These are phyloP conservation scores for Aspergillus ostianus DNA, from an alignment of 495 filamentous ascomycete species.

Conservation along the genomic window DNA sequence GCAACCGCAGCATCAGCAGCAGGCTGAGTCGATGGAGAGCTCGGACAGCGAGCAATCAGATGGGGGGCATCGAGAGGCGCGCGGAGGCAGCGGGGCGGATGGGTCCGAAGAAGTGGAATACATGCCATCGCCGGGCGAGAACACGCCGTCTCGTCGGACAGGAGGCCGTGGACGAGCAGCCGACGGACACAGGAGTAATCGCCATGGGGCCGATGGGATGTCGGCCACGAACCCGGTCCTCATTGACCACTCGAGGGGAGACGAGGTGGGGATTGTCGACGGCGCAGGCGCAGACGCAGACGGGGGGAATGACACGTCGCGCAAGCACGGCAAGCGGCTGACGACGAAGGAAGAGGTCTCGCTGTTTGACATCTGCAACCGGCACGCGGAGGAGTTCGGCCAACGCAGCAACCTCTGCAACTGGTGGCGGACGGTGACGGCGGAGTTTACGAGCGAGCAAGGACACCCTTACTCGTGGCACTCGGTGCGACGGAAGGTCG, in stretches of 20 bases:
- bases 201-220: background rate
- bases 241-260: constrained; percentile 16
- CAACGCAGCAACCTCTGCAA: constrained; percentile 48
- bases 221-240: background rate
- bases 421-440: constrained; percentile 45
- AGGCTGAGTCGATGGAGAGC: constrained; percentile 13
- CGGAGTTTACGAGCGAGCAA: constrained; percentile 39
- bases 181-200: background rate
- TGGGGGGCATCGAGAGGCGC: constrained; percentile 14
- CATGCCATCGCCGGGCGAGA: constrained; percentile 9
- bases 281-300: constrained; percentile 10
- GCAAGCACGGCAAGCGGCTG: constrained; percentile 43
- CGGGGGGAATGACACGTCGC: constrained; percentile 20
- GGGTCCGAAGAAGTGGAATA: constrained; percentile 20
- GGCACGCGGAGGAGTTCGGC: constrained; percentile 37
- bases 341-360: constrained; percentile 45
- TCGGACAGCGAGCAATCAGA: constrained; percentile 26
- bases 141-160: background rate
- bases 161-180: background rate
- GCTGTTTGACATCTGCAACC: constrained; percentile 46
- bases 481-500: constrained; percentile 47
- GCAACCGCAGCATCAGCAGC: no score
- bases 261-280: constrained; percentile 4
- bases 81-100: constrained; percentile 15
- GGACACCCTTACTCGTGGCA: constrained; percentile 48